Percentiles rank a stretch among this genome's conserved stretches.
Evolutionary conservation across 305 asterid genomes (phyloP).

Genomic region (Rubia balearica): DNA sequence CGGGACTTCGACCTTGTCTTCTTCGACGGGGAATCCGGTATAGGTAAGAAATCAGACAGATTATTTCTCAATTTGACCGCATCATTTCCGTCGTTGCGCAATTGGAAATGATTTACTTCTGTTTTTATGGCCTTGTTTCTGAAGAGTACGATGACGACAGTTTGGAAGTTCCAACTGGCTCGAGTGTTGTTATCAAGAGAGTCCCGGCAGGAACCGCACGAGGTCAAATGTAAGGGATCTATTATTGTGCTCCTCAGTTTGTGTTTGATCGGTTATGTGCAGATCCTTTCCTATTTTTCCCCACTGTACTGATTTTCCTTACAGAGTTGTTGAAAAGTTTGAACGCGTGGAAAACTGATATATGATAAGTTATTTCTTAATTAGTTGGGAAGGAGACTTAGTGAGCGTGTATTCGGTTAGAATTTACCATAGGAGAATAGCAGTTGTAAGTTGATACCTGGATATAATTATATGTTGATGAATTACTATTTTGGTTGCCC

Average conservation of each 20-base stretch:
- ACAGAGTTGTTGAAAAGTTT: neutral
- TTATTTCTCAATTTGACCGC: neutral
- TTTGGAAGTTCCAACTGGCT: slow-evolving; percentile 57
- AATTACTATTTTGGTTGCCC: neutral
- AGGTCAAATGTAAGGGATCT: slow-evolving; percentile 39
- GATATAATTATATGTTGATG: no score
- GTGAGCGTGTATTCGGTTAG: neutral
- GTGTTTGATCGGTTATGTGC: neutral
- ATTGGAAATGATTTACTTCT: neutral
- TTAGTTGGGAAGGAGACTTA: neutral
- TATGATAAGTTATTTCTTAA: neutral
- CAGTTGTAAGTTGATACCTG: neutral
- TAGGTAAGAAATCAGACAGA: slow-evolving; percentile 15
- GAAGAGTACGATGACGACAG: slow-evolving; percentile 58
- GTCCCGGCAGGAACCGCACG: slow-evolving; percentile 56
- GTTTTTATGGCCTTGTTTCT: neutral
- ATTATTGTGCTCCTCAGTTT: neutral
- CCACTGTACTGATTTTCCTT: neutral
- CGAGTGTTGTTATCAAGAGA: slow-evolving; percentile 76
- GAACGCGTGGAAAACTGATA: neutral
- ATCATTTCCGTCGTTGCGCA: neutral
- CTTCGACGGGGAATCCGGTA: slow-evolving; percentile 24
- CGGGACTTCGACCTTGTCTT: slow-evolving; percentile 32
- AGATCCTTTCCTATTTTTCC: neutral
- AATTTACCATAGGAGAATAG: neutral